Evolutionary conservation across 2,329 filamentous ascomycete species (phyloP), one percentile per base, ranked within the genome.

Genomic region (Hypoxylon sp.): DNA sequence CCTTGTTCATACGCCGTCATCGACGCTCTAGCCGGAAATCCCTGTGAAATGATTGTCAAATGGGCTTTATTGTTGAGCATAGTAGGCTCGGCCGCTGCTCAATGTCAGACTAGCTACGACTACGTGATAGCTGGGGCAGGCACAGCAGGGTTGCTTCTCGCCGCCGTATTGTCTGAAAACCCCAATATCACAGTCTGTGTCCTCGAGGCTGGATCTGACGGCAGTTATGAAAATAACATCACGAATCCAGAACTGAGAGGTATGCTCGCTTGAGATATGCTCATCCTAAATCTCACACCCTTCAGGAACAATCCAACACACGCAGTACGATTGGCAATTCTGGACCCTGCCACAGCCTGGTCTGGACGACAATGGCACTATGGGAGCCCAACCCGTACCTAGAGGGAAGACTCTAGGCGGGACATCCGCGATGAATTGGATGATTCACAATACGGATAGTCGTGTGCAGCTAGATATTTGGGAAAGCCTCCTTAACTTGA

Each of bases 341-440:
- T 48, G 45, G 43, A 53, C 45, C 6, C 20, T 40, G 31, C 54
- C 48, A 15, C 55, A 58, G 31, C 48, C 55, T 1, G 45, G 50
- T 4, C 38, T 58, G 24, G 27, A 40, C 20, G 55, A 48, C 31
- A 58, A 58, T 33, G 55, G 55, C 3, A 54, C 55, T n/a, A 23
- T 33, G 13, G 55, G 55, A 20, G 37, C 49, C 1, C 55, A 49
- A 18, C 46, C 49, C 11, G 55, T 58, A 10, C 55, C 55, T 20
- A 38, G 55, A 37, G 57, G 51, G 20, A 60, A 52, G 43, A 40
- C 31, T 1, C 21, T 52, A 7, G 52, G 56, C 6, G 51, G 48
- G 11, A 60, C 51, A 10, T 60, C 51, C 26, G 51, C 57, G 24
- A 60, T 55, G 57, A 60, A 56, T 27, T 60, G 47, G 51, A 60